A percentile compares a stretch with the other conserved stretches of the same genome.
These are phyloP conservation scores for Melanopsichium pennsylvanicum DNA, from an alignment of 1,284 basidiomycete species.

Conservation along the genomic window DNA sequence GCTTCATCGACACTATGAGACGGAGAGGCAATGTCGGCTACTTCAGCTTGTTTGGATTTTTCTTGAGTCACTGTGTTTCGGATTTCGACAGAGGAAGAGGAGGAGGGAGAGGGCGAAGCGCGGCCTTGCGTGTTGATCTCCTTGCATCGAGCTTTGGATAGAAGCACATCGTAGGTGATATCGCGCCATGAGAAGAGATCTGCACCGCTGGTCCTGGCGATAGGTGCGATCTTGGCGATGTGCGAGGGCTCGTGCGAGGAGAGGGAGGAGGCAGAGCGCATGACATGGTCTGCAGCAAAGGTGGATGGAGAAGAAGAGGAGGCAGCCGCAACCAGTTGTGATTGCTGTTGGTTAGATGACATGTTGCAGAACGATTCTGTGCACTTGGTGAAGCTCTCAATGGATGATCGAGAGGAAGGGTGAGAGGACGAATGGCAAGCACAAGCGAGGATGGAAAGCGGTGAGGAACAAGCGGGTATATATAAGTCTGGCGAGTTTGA, in stretches of 20 bases:
- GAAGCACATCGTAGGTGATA: constrained; percentile 52
- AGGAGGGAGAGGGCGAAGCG: background rate
- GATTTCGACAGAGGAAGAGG: background rate
- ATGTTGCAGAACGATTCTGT: too few relatives aligned
- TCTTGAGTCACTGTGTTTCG: constrained; percentile 4
- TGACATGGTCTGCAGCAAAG: constrained; percentile 4
- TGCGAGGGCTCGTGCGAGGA: constrained; percentile 2
- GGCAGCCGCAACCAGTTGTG: background rate
- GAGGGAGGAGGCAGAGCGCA: constrained; percentile 25
- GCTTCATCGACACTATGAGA: constrained; percentile 1
- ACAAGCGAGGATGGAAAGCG: too few relatives aligned
- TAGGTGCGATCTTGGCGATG: background rate
- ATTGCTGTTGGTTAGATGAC: too few relatives aligned
- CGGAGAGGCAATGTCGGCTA: constrained; percentile 10
- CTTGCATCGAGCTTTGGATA: constrained; percentile 45
- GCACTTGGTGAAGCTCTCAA: too few relatives aligned
- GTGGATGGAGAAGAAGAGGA: constrained; percentile 13
- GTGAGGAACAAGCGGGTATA: too few relatives aligned
- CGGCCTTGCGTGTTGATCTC: constrained; percentile 20
- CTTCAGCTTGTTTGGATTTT: constrained; percentile 12
- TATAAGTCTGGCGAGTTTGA: too few relatives aligned
- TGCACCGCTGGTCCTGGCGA: background rate
- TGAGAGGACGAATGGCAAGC: too few relatives aligned
- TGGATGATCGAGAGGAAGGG: too few relatives aligned
- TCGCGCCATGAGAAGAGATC: constrained; percentile 41